phyloP scores from a whole-genome alignment of 306 rosid species.

The Trifolium fragiferum region DNA sequence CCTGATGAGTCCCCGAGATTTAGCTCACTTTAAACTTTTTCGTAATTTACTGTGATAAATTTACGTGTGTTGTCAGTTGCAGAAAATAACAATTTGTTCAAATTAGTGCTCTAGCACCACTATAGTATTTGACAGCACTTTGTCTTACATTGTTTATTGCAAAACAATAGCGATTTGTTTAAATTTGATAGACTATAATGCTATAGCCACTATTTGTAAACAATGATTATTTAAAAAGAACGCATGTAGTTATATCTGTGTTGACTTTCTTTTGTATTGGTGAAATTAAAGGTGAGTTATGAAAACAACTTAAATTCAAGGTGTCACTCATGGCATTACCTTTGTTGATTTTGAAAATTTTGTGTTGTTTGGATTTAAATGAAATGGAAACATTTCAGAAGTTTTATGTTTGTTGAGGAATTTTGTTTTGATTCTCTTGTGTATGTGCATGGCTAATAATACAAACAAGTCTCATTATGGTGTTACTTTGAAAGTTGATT shows the following conservation, averaged over 20 bases:
- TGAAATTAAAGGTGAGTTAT: constrained; percentile 11
- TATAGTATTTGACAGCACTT: too few species aligned
- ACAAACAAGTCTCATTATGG: background rate
- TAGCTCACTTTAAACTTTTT: too few species aligned
- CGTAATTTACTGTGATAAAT: too few species aligned
- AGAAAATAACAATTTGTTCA: too few species aligned
- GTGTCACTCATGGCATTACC: background rate
- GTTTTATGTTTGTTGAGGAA: background rate
- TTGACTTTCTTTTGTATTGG: background rate
- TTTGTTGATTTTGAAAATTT: background rate
- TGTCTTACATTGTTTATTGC: too few species aligned
- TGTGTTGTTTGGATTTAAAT: background rate
- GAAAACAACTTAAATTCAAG: constrained; percentile 1
- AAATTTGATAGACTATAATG: too few species aligned
- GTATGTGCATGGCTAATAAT: constrained; percentile 7
- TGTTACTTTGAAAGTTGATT: background rate
- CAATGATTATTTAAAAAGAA: background rate
- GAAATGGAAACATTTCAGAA: background rate
- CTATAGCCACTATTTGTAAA: background rate
- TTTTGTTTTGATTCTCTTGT: constrained; percentile 19
- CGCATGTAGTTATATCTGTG: background rate
- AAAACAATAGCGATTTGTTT: too few species aligned
- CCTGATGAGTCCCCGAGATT: too few species aligned
- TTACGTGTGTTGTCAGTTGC: too few species aligned
- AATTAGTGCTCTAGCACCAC: too few species aligned